Evolutionary conservation across 495 filamentous ascomycete species (phyloP).

Genomic region (Penicillium cosmopolitanum): DNA sequence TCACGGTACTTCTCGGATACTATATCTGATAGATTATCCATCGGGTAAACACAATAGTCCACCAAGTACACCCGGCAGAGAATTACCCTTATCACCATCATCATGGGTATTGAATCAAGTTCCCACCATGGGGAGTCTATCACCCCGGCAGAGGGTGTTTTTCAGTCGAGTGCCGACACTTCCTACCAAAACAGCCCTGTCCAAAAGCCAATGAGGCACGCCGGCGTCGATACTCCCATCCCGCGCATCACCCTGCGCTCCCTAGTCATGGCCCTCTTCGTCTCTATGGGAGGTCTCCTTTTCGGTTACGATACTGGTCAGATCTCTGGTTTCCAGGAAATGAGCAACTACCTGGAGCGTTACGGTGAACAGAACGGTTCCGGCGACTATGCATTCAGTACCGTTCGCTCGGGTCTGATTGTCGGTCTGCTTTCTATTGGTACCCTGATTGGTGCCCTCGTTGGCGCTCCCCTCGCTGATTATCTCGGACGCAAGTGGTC

Average conservation of each 20-base stretch:
- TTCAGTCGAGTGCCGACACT: slow-evolving; percentile 23
- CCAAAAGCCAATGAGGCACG: slow-evolving; percentile 30
- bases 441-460: slow-evolving; percentile 67
- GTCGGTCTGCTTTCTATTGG: slow-evolving; percentile 65
- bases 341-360: slow-evolving; percentile 52
- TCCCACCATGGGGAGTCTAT: slow-evolving; percentile 45
- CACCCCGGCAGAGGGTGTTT: slow-evolving; percentile 29
- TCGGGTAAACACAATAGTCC: background rate
- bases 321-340: slow-evolving; percentile 64
- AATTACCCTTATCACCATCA: slow-evolving; percentile 11
- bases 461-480: slow-evolving; percentile 58
- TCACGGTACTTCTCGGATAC: background rate
- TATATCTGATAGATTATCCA: background rate
- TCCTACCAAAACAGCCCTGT: slow-evolving; percentile 32
- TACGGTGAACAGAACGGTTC: slow-evolving; percentile 42
- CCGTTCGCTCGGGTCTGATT: slow-evolving; percentile 56
- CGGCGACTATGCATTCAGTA: slow-evolving; percentile 46
- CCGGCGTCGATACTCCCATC: slow-evolving; percentile 43
- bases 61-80: background rate
- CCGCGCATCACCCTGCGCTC: slow-evolving; percentile 48
- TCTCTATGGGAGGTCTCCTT: slow-evolving; percentile 73
- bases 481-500: slow-evolving; percentile 56
- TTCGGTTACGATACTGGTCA: slow-evolving; percentile 56
- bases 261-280: slow-evolving; percentile 56
- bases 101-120: slow-evolving; percentile 40